Evolutionary conservation across 2,329 filamentous ascomycete genomes (phyloP).

Genomic region (Verruconis gallopava): DNA sequence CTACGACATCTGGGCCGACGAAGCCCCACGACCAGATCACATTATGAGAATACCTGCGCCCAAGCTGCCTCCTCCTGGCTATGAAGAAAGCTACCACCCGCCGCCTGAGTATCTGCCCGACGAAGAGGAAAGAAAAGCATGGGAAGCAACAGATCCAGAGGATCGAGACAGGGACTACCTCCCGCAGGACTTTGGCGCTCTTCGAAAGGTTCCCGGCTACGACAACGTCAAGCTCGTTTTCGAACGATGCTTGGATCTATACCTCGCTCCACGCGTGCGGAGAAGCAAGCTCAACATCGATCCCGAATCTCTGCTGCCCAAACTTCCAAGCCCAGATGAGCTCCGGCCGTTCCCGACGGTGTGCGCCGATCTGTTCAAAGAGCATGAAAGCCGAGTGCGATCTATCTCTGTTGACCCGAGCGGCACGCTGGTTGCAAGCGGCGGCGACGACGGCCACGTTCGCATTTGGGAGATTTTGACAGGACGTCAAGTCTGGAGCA

Average conservation of each 20-base stretch:
- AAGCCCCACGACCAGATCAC: conserved; percentile 69
- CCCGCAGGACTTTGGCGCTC: conserved; percentile 65
- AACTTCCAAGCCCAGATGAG: conserved; percentile 84
- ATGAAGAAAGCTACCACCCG: conserved; percentile 93
- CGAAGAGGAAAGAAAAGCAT: conserved; percentile 67
- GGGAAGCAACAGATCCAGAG: conserved; percentile 78
- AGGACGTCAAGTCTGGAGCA: conserved; percentile 77
- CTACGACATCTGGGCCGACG: conserved; percentile 93
- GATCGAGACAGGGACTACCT: conserved; percentile 84
- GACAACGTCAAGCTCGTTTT: conserved; percentile 87
- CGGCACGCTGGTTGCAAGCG: conserved; percentile 76
- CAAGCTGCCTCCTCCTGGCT: conserved; percentile 83
- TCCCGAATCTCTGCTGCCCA: conserved; percentile 80
- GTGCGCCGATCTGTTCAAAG: conserved; percentile 73
- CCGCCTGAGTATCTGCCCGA: conserved; percentile 88
- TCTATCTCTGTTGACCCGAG: conserved; percentile 74
- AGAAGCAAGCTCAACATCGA: conserved; percentile 96
- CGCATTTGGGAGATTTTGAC: conserved; percentile 81
- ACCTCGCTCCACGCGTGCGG: conserved; percentile 81
- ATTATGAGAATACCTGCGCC: conserved; percentile 91
- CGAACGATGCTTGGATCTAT: conserved; percentile 87
- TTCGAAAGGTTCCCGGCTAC: conserved; percentile 88
- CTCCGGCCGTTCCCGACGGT: conserved; percentile 89
- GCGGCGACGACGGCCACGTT: conserved; percentile 87
- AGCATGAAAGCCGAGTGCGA: conserved; percentile 79